These are phyloP conservation scores for Prunus armeniaca DNA, from an alignment of 306 rosid species.

Conservation along the genomic window DNA sequence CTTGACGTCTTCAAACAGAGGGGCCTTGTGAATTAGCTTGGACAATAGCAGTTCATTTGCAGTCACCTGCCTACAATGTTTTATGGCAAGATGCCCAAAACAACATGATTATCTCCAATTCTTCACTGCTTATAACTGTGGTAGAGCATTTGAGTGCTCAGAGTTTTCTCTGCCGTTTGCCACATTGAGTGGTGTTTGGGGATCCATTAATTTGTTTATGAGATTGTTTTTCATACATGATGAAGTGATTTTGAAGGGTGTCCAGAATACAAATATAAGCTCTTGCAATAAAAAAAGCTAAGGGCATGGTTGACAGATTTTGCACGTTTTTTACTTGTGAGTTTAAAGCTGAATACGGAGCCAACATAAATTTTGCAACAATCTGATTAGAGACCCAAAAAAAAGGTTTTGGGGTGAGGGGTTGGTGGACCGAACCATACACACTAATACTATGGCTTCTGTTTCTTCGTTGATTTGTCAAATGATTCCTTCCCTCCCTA, in stretches of 20 bases:
- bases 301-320: not conserved
- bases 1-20: conserved; percentile 85
- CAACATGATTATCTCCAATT: not conserved
- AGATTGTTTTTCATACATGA: not conserved
- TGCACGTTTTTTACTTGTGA: not conserved
- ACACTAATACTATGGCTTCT: too few species aligned
- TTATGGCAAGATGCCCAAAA: conserved; percentile 9
- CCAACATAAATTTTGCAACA: not conserved
- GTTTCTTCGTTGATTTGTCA: too few species aligned
- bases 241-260: not conserved
- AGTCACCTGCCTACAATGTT: not conserved
- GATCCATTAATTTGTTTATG: not conserved
- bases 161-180: not conserved
- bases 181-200: not conserved
- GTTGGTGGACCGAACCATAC: too few species aligned
- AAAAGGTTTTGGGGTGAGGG: too few species aligned
- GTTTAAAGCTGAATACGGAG: not conserved
- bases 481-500: too few species aligned
- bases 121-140: not conserved
- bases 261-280: not conserved
- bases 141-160: conserved; percentile 6
- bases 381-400: not conserved
- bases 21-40: conserved; percentile 63
- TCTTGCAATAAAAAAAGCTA: not conserved
- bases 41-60: not conserved